Base-by-base conservation (phyloP, 2,329 filamentous ascomycete species). In the Atkinsonella texensis region DNA sequence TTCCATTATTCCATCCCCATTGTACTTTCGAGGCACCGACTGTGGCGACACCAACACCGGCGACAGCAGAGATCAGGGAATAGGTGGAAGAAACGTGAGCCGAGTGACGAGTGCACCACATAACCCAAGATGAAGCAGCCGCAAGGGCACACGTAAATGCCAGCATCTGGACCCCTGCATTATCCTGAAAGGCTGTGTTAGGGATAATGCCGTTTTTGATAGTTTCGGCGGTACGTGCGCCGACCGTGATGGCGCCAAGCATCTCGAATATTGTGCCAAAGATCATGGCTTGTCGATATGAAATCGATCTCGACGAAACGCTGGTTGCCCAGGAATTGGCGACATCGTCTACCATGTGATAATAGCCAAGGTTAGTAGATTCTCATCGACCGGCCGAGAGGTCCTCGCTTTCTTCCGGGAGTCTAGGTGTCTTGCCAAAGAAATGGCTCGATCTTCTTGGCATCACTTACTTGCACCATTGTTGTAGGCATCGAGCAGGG, bases 301-400 rank as follows among this genome's bases (percentile, higher is more conserved):
- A 72, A 60, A 87, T 73, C 55, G 85, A 87, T 20, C 54, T 40
- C n/a, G 54, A 55, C 11, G 52, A 55, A 52, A 90, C 56, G 44
- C 80, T 84, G 60, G 87, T 90, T 8, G 86, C 86, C 83, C 84
- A 90, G 48, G 85, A 74, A 69, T 91, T 91, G 63, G 87, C 86
- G 52, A 90, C 86, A 84, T 90, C 87, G 68, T 89, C 81, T 84
- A 53, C 48, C n/a, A 35, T 10, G 15, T 20, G 9, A 33, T 8
- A 41, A 41, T 4, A 43, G 28, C 39, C n/a, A 31, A 12, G 23
- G 46, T 48, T 48, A 41, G 46, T 20, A 9, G 11, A 28, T 79
- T 59, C 87, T 84, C 83, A 91, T 87, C 40, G 84, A 87, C 87
- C 87, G 90, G 60, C 82, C 87, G 15, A 91, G 74, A 49, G 84